Evolutionary conservation across 495 filamentous ascomycete species (phyloP).

Genomic region (Penicillium atrosanguineum): DNA sequence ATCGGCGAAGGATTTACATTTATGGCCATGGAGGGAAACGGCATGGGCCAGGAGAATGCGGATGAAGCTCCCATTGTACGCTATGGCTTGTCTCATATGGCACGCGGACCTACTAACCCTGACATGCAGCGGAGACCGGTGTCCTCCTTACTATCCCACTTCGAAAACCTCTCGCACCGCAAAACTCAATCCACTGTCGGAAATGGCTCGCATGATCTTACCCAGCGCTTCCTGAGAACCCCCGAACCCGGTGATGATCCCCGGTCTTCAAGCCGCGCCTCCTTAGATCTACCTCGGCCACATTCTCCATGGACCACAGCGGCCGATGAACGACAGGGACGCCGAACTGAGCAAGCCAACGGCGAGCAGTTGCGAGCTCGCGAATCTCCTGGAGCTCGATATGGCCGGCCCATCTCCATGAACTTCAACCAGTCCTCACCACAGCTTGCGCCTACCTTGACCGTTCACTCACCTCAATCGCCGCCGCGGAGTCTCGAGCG

Average conservation of each 20-base stretch:
- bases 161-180: slow-evolving; percentile 76
- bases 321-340: slow-evolving; percentile 29
- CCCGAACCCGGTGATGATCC: slow-evolving; percentile 43
- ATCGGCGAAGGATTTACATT: slow-evolving; percentile 27
- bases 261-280: slow-evolving; percentile 46
- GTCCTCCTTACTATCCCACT: slow-evolving; percentile 87
- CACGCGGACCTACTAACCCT: slow-evolving; percentile 18
- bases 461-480: slow-evolving; percentile 71
- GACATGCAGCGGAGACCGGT: slow-evolving; percentile 60
- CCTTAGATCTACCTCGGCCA: slow-evolving; percentile 52
- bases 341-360: slow-evolving; percentile 20
- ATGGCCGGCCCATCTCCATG: slow-evolving; percentile 50
- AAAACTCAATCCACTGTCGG: slow-evolving; percentile 33
- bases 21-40: slow-evolving; percentile 42
- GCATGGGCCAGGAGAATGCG: slow-evolving; percentile 34
- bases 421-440: slow-evolving; percentile 52
- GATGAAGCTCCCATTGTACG: slow-evolving; percentile 50
- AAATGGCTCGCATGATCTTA: slow-evolving; percentile 33
- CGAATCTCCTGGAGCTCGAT: slow-evolving; percentile 28
- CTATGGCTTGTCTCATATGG: slow-evolving; percentile 14
- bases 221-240: slow-evolving; percentile 33
- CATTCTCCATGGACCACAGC: slow-evolving; percentile 38
- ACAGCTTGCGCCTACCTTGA: slow-evolving; percentile 64
- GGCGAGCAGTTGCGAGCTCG: slow-evolving; percentile 29
- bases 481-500: slow-evolving; percentile 52